phyloP scores from a whole-genome alignment of 208 protist species.

The Porcisia deanei region DNA sequence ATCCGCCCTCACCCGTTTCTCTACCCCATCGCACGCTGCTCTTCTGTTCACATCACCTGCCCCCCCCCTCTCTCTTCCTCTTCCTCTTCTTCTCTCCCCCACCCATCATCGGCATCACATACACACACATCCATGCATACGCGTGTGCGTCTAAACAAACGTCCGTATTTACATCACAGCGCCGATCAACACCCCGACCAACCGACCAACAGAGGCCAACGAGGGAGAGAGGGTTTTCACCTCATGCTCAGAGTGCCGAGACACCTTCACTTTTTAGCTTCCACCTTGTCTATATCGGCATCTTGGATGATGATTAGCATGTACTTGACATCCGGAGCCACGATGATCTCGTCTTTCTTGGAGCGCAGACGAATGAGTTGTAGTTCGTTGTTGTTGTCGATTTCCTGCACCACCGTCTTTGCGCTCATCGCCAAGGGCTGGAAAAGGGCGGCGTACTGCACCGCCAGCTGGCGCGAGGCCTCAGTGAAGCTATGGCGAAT shows the following conservation, averaged over 20 bases:
- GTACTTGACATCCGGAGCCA: slow-evolving; percentile 95
- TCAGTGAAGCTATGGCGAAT: slow-evolving; percentile 94
- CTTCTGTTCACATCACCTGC: no score
- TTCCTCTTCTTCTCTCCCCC: not conserved
- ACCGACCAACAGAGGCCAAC: not conserved
- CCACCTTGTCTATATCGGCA: slow-evolving; percentile 39
- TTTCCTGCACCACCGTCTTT: slow-evolving; percentile 87
- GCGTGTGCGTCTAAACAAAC: not conserved
- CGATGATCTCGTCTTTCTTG: slow-evolving; percentile 96
- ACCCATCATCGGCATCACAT: not conserved
- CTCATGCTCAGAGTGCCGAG: not conserved
- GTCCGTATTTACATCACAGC: not conserved
- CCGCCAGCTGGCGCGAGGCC: slow-evolving; percentile 79
- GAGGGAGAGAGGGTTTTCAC: not conserved
- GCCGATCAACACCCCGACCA: not conserved
- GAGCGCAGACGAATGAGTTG: slow-evolving; percentile 94
- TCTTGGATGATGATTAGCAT: slow-evolving; percentile 91
- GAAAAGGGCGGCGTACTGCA: slow-evolving; percentile 95
- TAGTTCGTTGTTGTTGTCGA: slow-evolving; percentile 96
- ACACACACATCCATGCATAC: not conserved
- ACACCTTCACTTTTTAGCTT: slow-evolving; percentile 21
- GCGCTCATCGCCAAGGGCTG: slow-evolving; percentile 94
- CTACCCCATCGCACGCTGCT: no score
- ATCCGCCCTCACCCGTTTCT: no score
- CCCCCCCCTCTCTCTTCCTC: not conserved